Evolutionary conservation across 2,329 filamentous ascomycete species (phyloP).

Genomic region (Claviceps purpurea): DNA sequence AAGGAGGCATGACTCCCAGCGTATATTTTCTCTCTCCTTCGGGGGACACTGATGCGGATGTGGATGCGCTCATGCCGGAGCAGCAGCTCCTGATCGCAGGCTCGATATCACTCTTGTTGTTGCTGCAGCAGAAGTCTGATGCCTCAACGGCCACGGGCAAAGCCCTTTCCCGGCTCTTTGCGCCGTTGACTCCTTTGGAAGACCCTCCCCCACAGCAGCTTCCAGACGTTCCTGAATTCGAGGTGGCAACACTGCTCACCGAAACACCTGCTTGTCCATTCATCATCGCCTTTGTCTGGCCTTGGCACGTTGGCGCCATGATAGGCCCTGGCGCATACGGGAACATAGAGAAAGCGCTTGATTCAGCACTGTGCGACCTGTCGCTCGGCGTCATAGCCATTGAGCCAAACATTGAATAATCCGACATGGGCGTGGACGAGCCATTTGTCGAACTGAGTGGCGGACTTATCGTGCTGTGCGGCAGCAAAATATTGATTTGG

Average conservation of each 20-base stretch:
- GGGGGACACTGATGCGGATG: constrained; percentile 4
- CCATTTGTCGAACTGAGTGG: constrained; percentile 12
- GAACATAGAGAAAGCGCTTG: constrained; percentile 20
- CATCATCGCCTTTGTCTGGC: constrained; percentile 8
- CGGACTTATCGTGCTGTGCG: constrained; percentile 15
- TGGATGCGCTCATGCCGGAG: constrained; percentile 9
- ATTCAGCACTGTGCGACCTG: constrained; percentile 12
- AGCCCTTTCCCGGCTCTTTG: constrained; percentile 1
- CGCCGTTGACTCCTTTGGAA: constrained; percentile 2
- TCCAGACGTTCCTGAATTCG: constrained; percentile 4
- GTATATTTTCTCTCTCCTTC: constrained; percentile 12
- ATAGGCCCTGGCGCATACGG: constrained; percentile 16
- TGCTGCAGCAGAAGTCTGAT: constrained; percentile 7
- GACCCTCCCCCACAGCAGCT: constrained; percentile 13
- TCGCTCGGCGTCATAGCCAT: constrained; percentile 16
- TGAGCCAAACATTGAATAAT: constrained; percentile 15
- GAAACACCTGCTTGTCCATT: constrained; percentile 10
- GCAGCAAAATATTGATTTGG: constrained; percentile 34
- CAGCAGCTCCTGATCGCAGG: constrained; percentile 17
- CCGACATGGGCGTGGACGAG: constrained; percentile 9
- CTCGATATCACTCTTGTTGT: not conserved
- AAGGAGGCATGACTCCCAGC: constrained; percentile 9
- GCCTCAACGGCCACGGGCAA: constrained; percentile 4
- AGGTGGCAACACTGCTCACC: constrained; percentile 10
- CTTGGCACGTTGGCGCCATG: constrained; percentile 9